A percentile compares a stretch with the other conserved stretches of the same genome.
These are phyloP conservation scores for Hysterium pulicare DNA, from an alignment of 2,329 filamentous ascomycete species.

Conservation along the genomic window DNA sequence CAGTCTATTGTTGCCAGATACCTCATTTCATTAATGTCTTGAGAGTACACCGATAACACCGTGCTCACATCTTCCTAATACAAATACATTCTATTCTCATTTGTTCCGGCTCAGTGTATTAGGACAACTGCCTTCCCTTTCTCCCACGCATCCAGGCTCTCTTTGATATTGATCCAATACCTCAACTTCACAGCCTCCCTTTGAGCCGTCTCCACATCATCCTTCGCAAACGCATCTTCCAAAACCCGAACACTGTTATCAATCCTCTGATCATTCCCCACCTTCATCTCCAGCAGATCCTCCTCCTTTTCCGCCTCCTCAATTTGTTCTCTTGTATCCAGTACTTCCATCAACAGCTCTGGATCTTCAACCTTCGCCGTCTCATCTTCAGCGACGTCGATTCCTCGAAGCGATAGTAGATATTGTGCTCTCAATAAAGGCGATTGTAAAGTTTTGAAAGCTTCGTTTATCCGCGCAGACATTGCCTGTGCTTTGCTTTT, in stretches of 20 bases:
- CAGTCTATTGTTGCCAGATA: too few relatives aligned
- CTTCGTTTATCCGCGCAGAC: slow-evolving; percentile 85
- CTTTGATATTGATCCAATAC: slow-evolving; percentile 87
- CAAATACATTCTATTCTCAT: too few relatives aligned
- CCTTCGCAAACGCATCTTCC: slow-evolving; percentile 61
- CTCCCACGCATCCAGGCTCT: slow-evolving; percentile 82
- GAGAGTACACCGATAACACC: too few relatives aligned
- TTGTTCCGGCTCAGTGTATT: slow-evolving; percentile 51
- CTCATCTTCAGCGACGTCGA: slow-evolving; percentile 79
- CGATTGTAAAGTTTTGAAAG: slow-evolving; percentile 78
- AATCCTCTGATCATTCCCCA: slow-evolving; percentile 67
- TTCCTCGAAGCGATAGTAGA: slow-evolving; percentile 65
- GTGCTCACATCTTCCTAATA: too few relatives aligned
- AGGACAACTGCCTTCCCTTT: slow-evolving; percentile 62
- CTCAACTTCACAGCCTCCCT: slow-evolving; percentile 71
- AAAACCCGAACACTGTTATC: slow-evolving; percentile 59
- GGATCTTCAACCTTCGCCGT: slow-evolving; percentile 65
- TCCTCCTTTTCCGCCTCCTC: slow-evolving; percentile 56
- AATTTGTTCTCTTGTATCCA: slow-evolving; percentile 69
- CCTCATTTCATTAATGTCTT: too few relatives aligned
- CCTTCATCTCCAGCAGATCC: slow-evolving; percentile 58
- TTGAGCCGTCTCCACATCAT: slow-evolving; percentile 65
- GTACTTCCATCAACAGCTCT: slow-evolving; percentile 71
- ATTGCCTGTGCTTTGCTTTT: slow-evolving; percentile 68
- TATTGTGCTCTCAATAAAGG: slow-evolving; percentile 87